Evolutionary conservation across 2,329 filamentous ascomycete genomes (phyloP).

Genomic region (Aureobasidium leucospermi): DNA sequence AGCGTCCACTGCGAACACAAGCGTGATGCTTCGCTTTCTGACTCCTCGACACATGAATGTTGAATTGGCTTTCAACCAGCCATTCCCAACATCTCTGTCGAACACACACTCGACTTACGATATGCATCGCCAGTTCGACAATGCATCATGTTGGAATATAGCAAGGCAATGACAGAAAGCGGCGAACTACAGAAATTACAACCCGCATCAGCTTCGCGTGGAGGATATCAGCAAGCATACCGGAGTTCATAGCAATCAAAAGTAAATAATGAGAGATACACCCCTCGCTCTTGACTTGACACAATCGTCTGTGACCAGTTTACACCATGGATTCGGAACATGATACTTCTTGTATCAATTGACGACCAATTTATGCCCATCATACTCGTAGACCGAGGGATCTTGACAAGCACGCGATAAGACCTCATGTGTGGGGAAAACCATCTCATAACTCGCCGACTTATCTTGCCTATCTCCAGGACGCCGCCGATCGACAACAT

Average conservation of each 20-base stretch:
- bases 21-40: no score
- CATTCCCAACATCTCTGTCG: not conserved
- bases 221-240: no score
- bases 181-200: not conserved
- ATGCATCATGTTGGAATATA: not conserved
- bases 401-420: not conserved
- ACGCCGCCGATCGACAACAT: not conserved
- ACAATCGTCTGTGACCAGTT: no score
- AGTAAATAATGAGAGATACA: not conserved
- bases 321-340: no score
- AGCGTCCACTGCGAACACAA: not conserved
- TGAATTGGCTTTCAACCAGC: constrained; percentile 12
- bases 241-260: constrained; percentile 4
- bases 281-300: no score
- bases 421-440: not conserved
- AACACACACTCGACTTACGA: not conserved
- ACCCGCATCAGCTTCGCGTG: not conserved
- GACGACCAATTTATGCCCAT: no score
- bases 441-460: not conserved
- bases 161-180: not conserved
- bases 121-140: not conserved
- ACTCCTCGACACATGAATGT: not conserved
- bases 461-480: not conserved
- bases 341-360: no score
- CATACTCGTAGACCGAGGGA: no score